phyloP scores from a whole-genome alignment of 2,329 filamentous ascomycete genomes.

The Calonectria naviculata region DNA sequence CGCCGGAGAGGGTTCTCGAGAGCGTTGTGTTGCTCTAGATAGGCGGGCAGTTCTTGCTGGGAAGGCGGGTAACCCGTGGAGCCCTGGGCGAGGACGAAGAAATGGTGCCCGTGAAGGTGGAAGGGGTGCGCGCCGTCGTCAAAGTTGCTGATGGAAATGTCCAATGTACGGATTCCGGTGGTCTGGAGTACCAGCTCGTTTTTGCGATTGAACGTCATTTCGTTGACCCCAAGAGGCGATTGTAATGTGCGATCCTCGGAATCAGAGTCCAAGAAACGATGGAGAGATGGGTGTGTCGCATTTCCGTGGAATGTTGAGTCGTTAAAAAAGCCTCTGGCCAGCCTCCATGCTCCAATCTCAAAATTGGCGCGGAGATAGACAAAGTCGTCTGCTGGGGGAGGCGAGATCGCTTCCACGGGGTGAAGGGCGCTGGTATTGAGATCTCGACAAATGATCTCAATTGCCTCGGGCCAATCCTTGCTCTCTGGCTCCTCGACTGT shows the following conservation, averaged over 20 bases:
- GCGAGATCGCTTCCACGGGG: slow-evolving; percentile 47
- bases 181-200: slow-evolving; percentile 60
- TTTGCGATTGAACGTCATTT: slow-evolving; percentile 40
- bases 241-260: slow-evolving; percentile 24
- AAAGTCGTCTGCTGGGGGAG: slow-evolving; percentile 52
- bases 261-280: slow-evolving; percentile 46
- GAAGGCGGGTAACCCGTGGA: slow-evolving; percentile 48
- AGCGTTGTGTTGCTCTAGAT: slow-evolving; percentile 37
- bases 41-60: slow-evolving; percentile 33
- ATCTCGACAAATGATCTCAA: slow-evolving; percentile 62
- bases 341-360: slow-evolving; percentile 63
- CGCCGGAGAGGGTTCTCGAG: slow-evolving; percentile 48
- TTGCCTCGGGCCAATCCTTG: slow-evolving; percentile 60
- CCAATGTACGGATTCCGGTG: slow-evolving; percentile 62
- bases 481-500: slow-evolving; percentile 45
- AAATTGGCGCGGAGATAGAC: slow-evolving; percentile 64
- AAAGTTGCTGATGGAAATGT: slow-evolving; percentile 69
- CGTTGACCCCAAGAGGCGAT: slow-evolving; percentile 41
- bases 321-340: slow-evolving; percentile 67
- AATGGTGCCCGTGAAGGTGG: slow-evolving; percentile 71
- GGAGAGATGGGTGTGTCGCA: slow-evolving; percentile 47
- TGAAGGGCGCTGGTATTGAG: slow-evolving; percentile 61
- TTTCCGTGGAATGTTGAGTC: slow-evolving; percentile 59
- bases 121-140: slow-evolving; percentile 60
- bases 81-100: slow-evolving; percentile 57